Base-by-base conservation (phyloP, 139 green algal genomes). In the Chlamydomonas sp. region DNA sequence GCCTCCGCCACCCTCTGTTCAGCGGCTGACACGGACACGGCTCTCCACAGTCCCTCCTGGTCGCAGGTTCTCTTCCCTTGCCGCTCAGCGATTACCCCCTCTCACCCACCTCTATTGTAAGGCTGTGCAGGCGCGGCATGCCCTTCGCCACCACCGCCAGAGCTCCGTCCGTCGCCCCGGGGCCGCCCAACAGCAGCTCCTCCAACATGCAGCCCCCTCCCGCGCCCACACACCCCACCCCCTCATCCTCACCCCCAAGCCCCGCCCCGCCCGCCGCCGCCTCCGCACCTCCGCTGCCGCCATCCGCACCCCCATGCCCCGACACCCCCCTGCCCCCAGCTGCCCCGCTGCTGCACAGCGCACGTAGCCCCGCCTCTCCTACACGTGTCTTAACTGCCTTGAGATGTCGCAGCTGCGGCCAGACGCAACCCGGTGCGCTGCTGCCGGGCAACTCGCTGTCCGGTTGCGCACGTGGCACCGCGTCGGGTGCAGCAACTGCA, bases 101-200 rank as follows among this genome's bases (percentile, higher is more conserved):
- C 17, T 1, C n/a, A 81, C 82, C 0, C 69, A 87, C 82, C 82
- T 62, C 20, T 2, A 87, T 0, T 15, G 80, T 71, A 17, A 87
- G 72, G 72, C 82, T 87, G 82, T 87, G 82, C 61, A 87, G 82
- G 4, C 5, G 31, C 31, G 71, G 82, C 62, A 87, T 62, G 61
- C 82, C 82, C 82, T 71, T 72, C 69, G 71, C 82, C 82, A 87
- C 71, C 60, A 73, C 69, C n/a, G 61, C 82, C 20, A 17, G 61
- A 10, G 82, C 82, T 1, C 5, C 61, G 82, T 87, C 82, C 2
- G 61, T 73, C 1, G 63, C 6, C 5, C 72, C 71, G 2, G 71
- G n/a, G 10, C 82, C 82, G n/a, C 82, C 82, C 8, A 79, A 7
- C 72, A 80, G 79, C 0, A 87, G 82, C 82, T 74, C n/a, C 71